phyloP scores from a whole-genome alignment of 495 filamentous ascomycete species.

The Viridothelium virens region DNA sequence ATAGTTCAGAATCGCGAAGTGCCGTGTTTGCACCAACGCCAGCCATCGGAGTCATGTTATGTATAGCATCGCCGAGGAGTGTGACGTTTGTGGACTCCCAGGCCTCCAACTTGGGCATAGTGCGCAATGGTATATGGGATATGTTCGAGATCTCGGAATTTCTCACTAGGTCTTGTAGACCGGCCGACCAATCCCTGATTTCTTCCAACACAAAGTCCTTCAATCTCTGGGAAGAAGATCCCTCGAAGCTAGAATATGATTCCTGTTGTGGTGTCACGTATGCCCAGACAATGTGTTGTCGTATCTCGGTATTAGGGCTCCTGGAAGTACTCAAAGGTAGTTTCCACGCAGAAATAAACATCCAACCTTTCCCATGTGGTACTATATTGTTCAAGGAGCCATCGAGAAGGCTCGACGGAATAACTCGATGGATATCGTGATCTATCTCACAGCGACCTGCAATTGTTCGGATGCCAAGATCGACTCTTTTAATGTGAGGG shows the following conservation, averaged over 20 bases:
- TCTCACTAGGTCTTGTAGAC: not conserved
- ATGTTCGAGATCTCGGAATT: not conserved
- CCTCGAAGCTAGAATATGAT: too few relatives aligned
- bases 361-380: too few relatives aligned
- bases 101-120: not conserved
- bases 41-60: not conserved
- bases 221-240: too few relatives aligned
- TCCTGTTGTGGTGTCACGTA: too few relatives aligned
- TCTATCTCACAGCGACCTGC: conserved; percentile 32
- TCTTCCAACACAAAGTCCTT: too few relatives aligned
- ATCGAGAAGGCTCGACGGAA: not conserved
- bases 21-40: conserved; percentile 3
- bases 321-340: too few relatives aligned
- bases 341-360: too few relatives aligned
- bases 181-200: too few relatives aligned
- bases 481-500: conserved; percentile 36
- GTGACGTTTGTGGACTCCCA: not conserved
- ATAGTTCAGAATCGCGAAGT: not conserved
- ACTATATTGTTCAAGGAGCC: too few relatives aligned
- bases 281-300: too few relatives aligned
- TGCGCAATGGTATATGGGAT: not conserved
- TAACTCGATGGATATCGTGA: not conserved
- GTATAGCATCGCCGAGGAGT: conserved; percentile 8
- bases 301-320: too few relatives aligned
- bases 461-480: conserved; percentile 23